Evolutionary conservation across 73 alveolate species (phyloP).

Genomic region (Paramecium bursaria): DNA sequence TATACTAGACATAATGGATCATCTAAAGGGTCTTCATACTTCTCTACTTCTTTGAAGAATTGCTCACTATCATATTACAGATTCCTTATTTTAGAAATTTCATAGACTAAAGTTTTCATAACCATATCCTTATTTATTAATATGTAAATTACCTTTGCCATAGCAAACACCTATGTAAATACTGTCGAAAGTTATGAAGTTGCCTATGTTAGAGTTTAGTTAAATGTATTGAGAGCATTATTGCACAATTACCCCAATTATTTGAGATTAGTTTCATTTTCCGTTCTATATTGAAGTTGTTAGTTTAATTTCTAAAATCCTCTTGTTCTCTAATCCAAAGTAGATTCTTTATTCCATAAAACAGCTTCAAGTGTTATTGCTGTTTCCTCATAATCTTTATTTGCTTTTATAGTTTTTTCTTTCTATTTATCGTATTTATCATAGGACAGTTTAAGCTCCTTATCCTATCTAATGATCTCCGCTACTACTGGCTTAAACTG

Average conservation of each 20-base stretch:
- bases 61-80: conserved; percentile 48
- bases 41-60: conserved; percentile 50
- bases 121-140: conserved; percentile 2
- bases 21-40: conserved; percentile 8
- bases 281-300: conserved; percentile 6
- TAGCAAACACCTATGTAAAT: neutral
- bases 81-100: conserved; percentile 41
- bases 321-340: conserved; percentile 9
- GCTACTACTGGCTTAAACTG: conserved; percentile 11
- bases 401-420: conserved; percentile 33
- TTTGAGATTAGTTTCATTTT: conserved; percentile 14
- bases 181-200: neutral
- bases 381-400: conserved; percentile 55
- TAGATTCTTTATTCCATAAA: conserved; percentile 50
- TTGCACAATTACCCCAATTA: neutral
- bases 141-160: neutral
- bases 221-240: neutral
- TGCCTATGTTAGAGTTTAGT: neutral
- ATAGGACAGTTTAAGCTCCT: neutral
- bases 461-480: conserved; percentile 6
- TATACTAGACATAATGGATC: conserved; percentile 34
- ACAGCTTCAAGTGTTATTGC: conserved; percentile 43
- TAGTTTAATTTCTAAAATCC: neutral
- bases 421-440: conserved; percentile 42
- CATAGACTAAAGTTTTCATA: conserved; percentile 47